Percentiles rank a stretch among this genome's conserved stretches.
Evolutionary conservation across 129 eudicot species (phyloP).

Genomic region (Heracleum sosnowskyi): DNA sequence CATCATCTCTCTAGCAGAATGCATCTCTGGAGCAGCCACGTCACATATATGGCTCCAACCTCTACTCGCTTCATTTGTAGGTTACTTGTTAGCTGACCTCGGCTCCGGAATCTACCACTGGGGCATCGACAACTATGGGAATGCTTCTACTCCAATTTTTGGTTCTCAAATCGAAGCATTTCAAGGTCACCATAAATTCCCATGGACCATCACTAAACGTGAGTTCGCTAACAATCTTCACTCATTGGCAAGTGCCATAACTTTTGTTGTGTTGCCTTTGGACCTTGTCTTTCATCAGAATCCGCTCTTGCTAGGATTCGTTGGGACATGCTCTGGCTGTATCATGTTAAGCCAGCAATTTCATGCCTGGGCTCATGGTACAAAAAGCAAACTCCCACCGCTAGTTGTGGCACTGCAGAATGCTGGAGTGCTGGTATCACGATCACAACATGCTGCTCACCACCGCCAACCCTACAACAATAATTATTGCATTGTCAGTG

Average conservation of each 20-base stretch:
- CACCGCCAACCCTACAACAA: conserved; percentile 71
- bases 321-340: conserved; percentile 67
- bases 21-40: conserved; percentile 23
- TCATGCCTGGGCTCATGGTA: conserved; percentile 89
- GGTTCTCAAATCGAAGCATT: conserved; percentile 87
- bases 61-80: conserved; percentile 44
- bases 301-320: conserved; percentile 48
- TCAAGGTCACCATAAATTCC: conserved; percentile 91
- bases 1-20: conserved; percentile 48
- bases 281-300: conserved; percentile 34
- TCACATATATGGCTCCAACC: conserved; percentile 71
- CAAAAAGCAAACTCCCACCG: conserved; percentile 69
- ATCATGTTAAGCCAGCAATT: conserved; percentile 94
- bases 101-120: conserved; percentile 96
- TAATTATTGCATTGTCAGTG: conserved; percentile 86
- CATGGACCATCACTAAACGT: conserved; percentile 82
- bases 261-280: conserved; percentile 48
- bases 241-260: conserved; percentile 52
- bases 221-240: conserved; percentile 79
- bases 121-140: conserved; percentile 90
- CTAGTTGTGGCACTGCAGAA: conserved; percentile 64
- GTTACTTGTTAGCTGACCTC: conserved; percentile 84
- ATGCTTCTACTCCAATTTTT: conserved; percentile 55
- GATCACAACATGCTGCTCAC: conserved; percentile 64
- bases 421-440: conserved; percentile 53